Evolutionary conservation across 805 yeast species (phyloP), one percentile per base, ranked within the genome.

Genomic region (Schwanniomyces yamadae): DNA sequence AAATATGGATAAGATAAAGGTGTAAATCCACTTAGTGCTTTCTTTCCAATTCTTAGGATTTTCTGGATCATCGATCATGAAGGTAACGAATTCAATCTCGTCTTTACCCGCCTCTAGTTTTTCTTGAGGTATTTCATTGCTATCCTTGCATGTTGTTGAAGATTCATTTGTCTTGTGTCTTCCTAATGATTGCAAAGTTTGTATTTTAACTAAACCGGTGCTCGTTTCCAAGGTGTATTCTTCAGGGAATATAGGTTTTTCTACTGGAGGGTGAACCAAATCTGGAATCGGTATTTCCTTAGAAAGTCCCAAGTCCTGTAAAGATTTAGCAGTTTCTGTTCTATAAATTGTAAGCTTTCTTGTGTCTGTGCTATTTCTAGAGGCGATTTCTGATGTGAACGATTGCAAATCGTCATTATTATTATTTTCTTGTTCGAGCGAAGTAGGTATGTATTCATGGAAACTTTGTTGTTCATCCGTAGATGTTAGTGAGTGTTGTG

Each of bases 11-110:
- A 86, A 66, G 7, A 80, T 45, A 20, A 83, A 55, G 0, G 97
- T 88, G 55, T 82, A 85, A 1, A 58, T 3, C 86, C 90, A 80
- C 54, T 78, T 77, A 15, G 57, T 36, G 44, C 49, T 46, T 21
- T 65, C 36, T 17, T 74, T 63, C 97, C 97, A 89, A 59, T 89
- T 89, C 53, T 81, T 82, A 19, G 97, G 97, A 61, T 90, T 90
- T 49, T 78, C 91, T 0, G 95, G 95, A 57, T 90, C 98, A 44
- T 77, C 75, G 13, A 80, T 66, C 5, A 70, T 65, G 57, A 88
- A 89, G 0, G 96, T 89, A 38, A 90, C 96, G 55, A 87, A 85
- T 55, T 86, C 91, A 39, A 83, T 73, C 33, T 81, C 87, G 24
- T 76, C 52, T 4, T 31, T 37, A 12, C 44, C 37, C 13, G 25